phyloP scores from a whole-genome alignment of 2,329 filamentous ascomycete genomes.

The Colletotrichum sp. region DNA sequence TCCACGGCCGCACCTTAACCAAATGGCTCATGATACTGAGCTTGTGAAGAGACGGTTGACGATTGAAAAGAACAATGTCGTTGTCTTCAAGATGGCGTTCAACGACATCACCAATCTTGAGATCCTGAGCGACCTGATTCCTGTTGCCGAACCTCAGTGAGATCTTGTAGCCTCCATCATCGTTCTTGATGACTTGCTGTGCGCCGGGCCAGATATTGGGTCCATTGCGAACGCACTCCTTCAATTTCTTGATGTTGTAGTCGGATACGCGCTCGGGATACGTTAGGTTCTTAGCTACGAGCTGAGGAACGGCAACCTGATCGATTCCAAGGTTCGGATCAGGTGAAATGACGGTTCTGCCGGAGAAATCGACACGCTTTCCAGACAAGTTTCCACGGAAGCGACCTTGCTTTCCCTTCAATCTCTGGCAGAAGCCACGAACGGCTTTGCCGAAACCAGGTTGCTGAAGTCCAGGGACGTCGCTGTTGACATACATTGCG shows the following conservation, averaged over 20 bases:
- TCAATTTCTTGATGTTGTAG: slow-evolving; percentile 85
- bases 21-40: slow-evolving; percentile 97
- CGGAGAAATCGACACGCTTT: slow-evolving; percentile 98
- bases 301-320: slow-evolving; percentile 87
- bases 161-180: slow-evolving; percentile 70
- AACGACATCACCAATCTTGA: slow-evolving; percentile 86
- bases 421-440: slow-evolving; percentile 89
- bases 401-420: slow-evolving; percentile 97
- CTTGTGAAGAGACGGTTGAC: slow-evolving; percentile 96
- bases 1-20: slow-evolving; percentile 91
- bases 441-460: slow-evolving; percentile 87
- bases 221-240: slow-evolving; percentile 76
- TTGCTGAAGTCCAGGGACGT: slow-evolving; percentile 90
- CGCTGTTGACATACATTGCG: slow-evolving; percentile 97
- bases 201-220: slow-evolving; percentile 85
- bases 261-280: slow-evolving; percentile 89
- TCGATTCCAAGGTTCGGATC: slow-evolving; percentile 95
- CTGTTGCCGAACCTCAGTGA: slow-evolving; percentile 78
- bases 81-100: slow-evolving; percentile 95
- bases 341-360: slow-evolving; percentile 95
- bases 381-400: slow-evolving; percentile 97
- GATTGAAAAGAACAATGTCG: slow-evolving; percentile 96
- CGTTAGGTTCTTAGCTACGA: slow-evolving; percentile 96
- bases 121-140: slow-evolving; percentile 72
- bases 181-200: slow-evolving; percentile 75